These are phyloP conservation scores for Talaromyces ruber DNA, from an alignment of 495 filamentous ascomycete genomes.

Conservation along the genomic window DNA sequence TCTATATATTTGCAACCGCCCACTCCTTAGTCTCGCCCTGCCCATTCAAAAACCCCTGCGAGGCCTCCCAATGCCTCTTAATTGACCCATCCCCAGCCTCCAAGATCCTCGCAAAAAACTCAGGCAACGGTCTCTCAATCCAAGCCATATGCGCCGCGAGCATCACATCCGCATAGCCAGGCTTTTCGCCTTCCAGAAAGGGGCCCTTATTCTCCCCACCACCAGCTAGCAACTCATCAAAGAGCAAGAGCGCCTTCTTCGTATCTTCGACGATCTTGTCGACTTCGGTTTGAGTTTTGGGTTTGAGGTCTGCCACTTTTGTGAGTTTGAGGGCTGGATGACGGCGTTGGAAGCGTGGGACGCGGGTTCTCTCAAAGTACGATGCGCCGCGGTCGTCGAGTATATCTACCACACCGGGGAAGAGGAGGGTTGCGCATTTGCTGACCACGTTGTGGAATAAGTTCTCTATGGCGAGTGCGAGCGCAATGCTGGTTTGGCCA, in stretches of 20 bases:
- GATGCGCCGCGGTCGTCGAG: conserved; percentile 1
- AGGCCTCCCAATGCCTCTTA: conserved; percentile 1
- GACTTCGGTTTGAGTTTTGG: not conserved
- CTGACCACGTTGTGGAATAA: not conserved
- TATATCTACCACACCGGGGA: not conserved
- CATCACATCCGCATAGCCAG: conserved; percentile 3
- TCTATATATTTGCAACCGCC: not conserved
- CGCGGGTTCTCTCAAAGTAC: conserved; percentile 2
- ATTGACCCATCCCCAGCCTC: conserved; percentile 1
- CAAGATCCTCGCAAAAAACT: not conserved
- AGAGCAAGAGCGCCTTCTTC: conserved; percentile 1
- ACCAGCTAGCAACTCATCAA: not conserved
- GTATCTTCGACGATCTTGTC: not conserved
- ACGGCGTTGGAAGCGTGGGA: not conserved
- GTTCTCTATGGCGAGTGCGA: not conserved
- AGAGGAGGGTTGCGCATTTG: not conserved
- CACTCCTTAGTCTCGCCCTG: conserved; percentile 4
- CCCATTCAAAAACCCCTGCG: not conserved
- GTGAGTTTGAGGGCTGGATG: not conserved
- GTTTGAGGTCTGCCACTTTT: not conserved
- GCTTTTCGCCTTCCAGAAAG: conserved; percentile 3
- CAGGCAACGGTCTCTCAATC: not conserved
- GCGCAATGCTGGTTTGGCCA: conserved; percentile 1
- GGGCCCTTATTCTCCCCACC: not conserved
- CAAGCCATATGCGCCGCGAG: conserved; percentile 3